Evolutionary conservation across 148 eudicot genomes (phyloP), one percentile per base, ranked within the genome.

Genomic region (Vaccinium macrocarpon): DNA sequence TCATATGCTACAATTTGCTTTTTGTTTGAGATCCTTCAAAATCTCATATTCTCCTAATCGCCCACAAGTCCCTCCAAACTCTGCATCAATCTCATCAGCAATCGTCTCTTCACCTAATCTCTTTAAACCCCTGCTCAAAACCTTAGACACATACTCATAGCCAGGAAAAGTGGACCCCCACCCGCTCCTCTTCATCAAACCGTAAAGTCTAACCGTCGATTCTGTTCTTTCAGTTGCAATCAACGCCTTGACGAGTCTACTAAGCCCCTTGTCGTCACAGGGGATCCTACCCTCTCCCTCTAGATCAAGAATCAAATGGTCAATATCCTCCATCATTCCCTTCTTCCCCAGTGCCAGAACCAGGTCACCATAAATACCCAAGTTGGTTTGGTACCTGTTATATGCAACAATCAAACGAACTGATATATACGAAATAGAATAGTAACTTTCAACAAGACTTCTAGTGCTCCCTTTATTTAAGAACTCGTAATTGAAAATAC

Each of bases 91-190:
- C 84, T 93, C 96, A 29, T 82, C 76, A 78, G 92, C 97, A 80
- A 92, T 83, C 19, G 51, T 88, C 46, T 21, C 88, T 86, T 96
- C 91, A 0, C 98, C 98, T 66, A 96, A 88, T 83, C 89, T 90
- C 86, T 84, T 91, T 46, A 96, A 85, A 80, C 98, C 98, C 81
- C 80, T 91, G 23, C 89, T 89, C 94, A 96, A 93, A 80, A 94
- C 92, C 92, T 86, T 88, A 72, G 87, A 92, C 87, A 92, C 88
- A 90, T 96, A 96, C 88, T 94, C 96, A 87, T 94, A 97, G 50
- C 89, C 87, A 46, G 84, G 91, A 27, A 85, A 77, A n/a, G 70
- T 81, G 12, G 87, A 56, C 2, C 85, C 92, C 98, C 95, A 91
- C 79, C 97, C 95, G 77, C 88, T 80, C 77, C 83, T 90, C 92